Percentiles rank a stretch among this genome's conserved stretches.
Conservation (phyloP, 768 basidiomycete species). For the Melanogaster broomeanus region DNA sequence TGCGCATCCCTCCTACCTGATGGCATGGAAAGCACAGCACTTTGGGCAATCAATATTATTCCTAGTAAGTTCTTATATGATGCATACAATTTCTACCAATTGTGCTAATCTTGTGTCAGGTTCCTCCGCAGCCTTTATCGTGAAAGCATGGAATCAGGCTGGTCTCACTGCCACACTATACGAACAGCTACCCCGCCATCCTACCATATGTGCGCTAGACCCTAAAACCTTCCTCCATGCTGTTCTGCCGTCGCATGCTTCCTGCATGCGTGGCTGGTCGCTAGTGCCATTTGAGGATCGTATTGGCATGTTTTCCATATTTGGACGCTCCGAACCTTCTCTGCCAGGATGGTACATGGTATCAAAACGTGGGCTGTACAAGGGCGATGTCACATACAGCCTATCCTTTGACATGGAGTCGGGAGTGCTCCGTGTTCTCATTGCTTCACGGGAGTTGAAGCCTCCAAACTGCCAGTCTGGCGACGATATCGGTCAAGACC, state of each 20-base stretch:
- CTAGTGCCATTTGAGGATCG: background rate
- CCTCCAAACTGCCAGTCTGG: too few relatives aligned
- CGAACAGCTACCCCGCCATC: background rate
- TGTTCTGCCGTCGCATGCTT: background rate
- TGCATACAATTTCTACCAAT: background rate
- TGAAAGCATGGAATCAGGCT: background rate
- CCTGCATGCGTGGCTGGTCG: background rate
- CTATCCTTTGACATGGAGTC: background rate
- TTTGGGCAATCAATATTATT: background rate
- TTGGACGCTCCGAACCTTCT: background rate
- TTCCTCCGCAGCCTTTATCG: background rate
- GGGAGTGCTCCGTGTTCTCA: background rate
- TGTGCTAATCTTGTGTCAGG: background rate
- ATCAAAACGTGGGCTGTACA: background rate
- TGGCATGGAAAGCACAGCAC: background rate
- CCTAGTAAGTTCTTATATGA: background rate
- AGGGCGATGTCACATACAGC: background rate
- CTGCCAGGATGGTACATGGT: background rate
- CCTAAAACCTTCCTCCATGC: background rate
- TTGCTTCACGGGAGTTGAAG: too few relatives aligned
- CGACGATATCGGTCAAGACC: background rate
- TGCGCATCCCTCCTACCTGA: background rate
- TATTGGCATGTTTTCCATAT: background rate
- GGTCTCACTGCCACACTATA: background rate
- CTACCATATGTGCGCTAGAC: background rate